These are phyloP conservation scores for Aureobasidium sp. DNA, from an alignment of 2,329 filamentous ascomycete species.

Conservation along the genomic window DNA sequence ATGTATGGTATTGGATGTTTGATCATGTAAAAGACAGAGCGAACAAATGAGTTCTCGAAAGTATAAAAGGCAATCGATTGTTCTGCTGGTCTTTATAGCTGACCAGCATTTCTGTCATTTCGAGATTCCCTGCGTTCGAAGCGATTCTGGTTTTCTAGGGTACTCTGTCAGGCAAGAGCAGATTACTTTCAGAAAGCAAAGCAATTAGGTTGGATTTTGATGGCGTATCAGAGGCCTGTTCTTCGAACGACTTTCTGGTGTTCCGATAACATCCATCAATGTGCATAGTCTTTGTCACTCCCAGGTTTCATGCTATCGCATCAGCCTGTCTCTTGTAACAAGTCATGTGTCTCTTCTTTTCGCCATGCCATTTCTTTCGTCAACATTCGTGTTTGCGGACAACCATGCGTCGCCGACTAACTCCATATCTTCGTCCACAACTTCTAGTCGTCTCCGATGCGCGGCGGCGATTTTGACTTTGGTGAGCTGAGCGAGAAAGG, in stretches of 20 bases:
- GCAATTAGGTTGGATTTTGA: too few relatives aligned
- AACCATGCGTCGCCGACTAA: neutral
- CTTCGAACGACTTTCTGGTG: neutral
- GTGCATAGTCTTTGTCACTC: neutral
- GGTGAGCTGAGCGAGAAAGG: slow-evolving; percentile 3
- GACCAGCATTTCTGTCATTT: too few relatives aligned
- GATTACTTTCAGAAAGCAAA: too few relatives aligned
- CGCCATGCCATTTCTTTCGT: too few relatives aligned
- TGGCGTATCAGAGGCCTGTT: neutral
- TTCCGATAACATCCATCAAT: neutral
- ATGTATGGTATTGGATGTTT: slow-evolving; percentile 93
- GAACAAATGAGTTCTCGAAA: neutral
- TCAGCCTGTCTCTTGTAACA: neutral
- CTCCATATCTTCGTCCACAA: neutral
- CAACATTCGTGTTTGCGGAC: neutral
- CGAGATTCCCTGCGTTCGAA: too few relatives aligned
- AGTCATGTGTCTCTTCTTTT: neutral
- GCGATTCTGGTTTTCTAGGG: too few relatives aligned
- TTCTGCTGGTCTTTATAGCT: neutral
- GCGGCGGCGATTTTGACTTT: slow-evolving; percentile 9
- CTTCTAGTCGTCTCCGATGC: slow-evolving; percentile 14
- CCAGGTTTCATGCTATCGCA: neutral
- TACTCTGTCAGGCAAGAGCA: too few relatives aligned
- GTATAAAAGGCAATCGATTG: neutral
- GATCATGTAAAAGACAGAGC: slow-evolving; percentile 58